phyloP scores from a whole-genome alignment of 2,329 filamentous ascomycete genomes.

The Exophiala sideris region DNA sequence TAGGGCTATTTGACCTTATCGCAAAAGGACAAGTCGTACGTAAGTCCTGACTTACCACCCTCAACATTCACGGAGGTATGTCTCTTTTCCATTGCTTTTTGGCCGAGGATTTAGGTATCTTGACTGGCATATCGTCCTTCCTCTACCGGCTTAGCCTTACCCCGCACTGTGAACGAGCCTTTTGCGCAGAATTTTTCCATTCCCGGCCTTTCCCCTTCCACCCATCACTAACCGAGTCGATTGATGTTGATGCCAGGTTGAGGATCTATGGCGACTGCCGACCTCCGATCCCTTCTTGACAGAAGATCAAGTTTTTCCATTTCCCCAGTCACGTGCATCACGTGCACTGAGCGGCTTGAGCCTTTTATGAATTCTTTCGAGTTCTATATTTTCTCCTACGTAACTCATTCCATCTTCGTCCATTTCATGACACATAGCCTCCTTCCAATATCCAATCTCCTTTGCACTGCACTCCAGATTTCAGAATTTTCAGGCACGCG shows the following conservation, averaged over 20 bases:
- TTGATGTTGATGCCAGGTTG: background rate
- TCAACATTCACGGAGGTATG: too few species aligned
- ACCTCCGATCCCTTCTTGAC: background rate
- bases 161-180: constrained; percentile 16
- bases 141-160: constrained; percentile 23
- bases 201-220: too few species aligned
- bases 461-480: background rate
- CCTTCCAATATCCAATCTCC: constrained; percentile 9
- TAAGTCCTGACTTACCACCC: too few species aligned
- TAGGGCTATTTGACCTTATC: too few species aligned
- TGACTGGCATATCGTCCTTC: constrained; percentile 1
- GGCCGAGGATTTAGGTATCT: background rate
- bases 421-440: constrained; percentile 19
- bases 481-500: constrained; percentile 12
- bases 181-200: background rate
- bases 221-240: too few species aligned
- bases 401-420: constrained; percentile 14
- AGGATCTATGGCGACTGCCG: background rate
- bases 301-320: background rate
- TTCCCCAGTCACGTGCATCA: constrained; percentile 2
- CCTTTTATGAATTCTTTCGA: background rate
- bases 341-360: too few species aligned
- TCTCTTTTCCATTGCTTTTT: too few species aligned
- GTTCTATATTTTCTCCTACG: constrained; percentile 13
- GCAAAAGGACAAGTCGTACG: too few species aligned